Percentiles rank a stretch among this genome's conserved stretches.
Evolutionary conservation across 169 alveolate genomes (phyloP).

Genomic region (Cyclospora cayetanensis): DNA sequence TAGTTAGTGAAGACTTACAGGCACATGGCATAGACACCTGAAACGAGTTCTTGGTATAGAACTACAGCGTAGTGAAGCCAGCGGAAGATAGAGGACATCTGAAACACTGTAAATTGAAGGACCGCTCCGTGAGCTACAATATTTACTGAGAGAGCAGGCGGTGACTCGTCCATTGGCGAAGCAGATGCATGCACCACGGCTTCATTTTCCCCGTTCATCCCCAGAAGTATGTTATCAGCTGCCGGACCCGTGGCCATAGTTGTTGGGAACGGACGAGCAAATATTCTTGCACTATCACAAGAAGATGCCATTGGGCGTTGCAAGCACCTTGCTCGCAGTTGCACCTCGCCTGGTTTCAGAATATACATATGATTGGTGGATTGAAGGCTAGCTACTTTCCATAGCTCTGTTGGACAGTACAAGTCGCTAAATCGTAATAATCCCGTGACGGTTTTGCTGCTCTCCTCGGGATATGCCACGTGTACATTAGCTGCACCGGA

Average conservation of each 20-base stretch:
- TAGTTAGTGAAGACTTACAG: conserved; percentile 28
- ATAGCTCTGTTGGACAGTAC: conserved; percentile 37
- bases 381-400: conserved; percentile 21
- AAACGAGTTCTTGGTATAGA: conserved; percentile 50
- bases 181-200: not conserved
- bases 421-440: conserved; percentile 18
- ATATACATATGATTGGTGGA: conserved; percentile 23
- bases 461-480: too few species aligned
- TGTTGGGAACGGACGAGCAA: conserved; percentile 18
- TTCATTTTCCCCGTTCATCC: not conserved
- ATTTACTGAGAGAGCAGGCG: not conserved
- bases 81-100: conserved; percentile 38
- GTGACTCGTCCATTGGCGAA: conserved; percentile 7
- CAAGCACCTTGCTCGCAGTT: conserved; percentile 36
- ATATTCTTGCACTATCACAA: not conserved
- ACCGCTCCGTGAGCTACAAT: not conserved
- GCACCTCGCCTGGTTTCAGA: conserved; percentile 52
- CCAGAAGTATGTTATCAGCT: not conserved
- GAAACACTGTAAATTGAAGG: conserved; percentile 37
- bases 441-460: too few species aligned
- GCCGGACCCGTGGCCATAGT: too few species aligned
- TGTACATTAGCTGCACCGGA: too few species aligned
- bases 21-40: conserved; percentile 60
- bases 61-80: conserved; percentile 35
- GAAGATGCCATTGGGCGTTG: conserved; percentile 51